Percentiles rank a stretch among this genome's conserved stretches.
phyloP scores from a whole-genome alignment of 1,139 yeast species.

The Debaryomyces subglobosus region DNA sequence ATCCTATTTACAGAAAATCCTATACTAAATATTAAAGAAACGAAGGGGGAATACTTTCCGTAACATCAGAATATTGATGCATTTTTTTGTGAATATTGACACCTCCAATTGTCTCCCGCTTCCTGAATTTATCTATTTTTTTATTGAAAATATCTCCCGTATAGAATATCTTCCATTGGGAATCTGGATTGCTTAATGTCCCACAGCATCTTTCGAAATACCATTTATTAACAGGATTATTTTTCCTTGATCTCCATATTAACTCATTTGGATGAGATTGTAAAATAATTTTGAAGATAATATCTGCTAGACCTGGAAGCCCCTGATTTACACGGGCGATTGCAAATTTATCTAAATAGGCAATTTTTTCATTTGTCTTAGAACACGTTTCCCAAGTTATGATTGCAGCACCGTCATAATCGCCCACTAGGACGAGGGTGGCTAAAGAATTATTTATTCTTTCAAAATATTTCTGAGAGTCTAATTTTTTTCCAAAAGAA shows the following conservation, averaged over 20 bases:
- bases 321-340: conserved; percentile 85
- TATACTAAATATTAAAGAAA: conserved; percentile 17
- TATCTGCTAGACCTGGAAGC: conserved; percentile 89
- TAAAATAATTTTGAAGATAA: conserved; percentile 79
- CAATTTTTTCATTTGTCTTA: conserved; percentile 33
- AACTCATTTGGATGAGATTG: conserved; percentile 73
- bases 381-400: conserved; percentile 67
- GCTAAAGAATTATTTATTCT: conserved; percentile 72
- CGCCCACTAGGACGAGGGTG: conserved; percentile 82
- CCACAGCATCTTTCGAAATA: conserved; percentile 91
- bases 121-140: conserved; percentile 30
- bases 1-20: background rate
- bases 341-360: conserved; percentile 92
- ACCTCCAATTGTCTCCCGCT: conserved; percentile 18
- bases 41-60: conserved; percentile 40
- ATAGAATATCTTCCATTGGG: conserved; percentile 73
- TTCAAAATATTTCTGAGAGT: conserved; percentile 61
- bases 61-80: conserved; percentile 30
- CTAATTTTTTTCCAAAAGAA: conserved; percentile 74
- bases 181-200: conserved; percentile 52
- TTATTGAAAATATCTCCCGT: conserved; percentile 55
- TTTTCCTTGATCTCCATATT: conserved; percentile 85
- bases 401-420: conserved; percentile 94
- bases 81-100: conserved; percentile 35
- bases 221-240: conserved; percentile 95